These are phyloP conservation scores for Nidula niveotomentosa DNA, from an alignment of 1,284 basidiomycete species.

Conservation along the genomic window DNA sequence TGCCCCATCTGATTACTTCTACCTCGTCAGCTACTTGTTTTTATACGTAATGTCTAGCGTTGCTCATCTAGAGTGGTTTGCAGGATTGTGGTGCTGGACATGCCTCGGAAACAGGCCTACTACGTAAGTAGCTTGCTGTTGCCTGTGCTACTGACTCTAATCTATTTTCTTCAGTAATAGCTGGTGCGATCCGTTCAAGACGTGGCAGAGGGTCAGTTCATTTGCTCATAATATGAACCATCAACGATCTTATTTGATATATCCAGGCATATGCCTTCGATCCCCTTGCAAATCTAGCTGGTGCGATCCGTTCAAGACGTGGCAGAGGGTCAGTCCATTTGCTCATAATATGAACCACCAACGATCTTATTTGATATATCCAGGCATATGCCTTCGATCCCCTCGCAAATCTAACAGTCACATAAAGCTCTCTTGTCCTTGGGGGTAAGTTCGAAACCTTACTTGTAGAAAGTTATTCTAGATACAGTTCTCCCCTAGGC, in stretches of 20 bases:
- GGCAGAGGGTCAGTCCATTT: conserved; percentile 52
- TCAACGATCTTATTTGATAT: neutral
- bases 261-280: conserved; percentile 69
- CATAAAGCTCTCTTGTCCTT: conserved; percentile 54
- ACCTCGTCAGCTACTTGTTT: conserved; percentile 51
- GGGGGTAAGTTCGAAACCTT: conserved; percentile 47
- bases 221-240: neutral
- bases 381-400: conserved; percentile 77
- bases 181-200: conserved; percentile 76
- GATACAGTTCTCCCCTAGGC: conserved; percentile 28
- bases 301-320: conserved; percentile 79
- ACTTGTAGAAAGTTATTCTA: no score
- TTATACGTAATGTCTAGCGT: neutral
- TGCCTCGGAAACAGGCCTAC: conserved; percentile 68
- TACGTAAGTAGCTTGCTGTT: conserved; percentile 20
- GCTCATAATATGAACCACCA: neutral
- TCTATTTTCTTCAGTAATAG: conserved; percentile 29
- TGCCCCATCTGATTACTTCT: conserved; percentile 74
- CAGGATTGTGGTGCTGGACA: conserved; percentile 80
- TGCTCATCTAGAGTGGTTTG: neutral
- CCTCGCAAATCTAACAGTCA: conserved; percentile 48
- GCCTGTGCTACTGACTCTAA: neutral
- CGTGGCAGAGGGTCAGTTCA: conserved; percentile 60
- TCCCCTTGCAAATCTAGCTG: conserved; percentile 60
- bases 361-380: neutral